These are phyloP conservation scores for Sonneratia alba DNA, from an alignment of 345 rosid species.

Conservation along the genomic window DNA sequence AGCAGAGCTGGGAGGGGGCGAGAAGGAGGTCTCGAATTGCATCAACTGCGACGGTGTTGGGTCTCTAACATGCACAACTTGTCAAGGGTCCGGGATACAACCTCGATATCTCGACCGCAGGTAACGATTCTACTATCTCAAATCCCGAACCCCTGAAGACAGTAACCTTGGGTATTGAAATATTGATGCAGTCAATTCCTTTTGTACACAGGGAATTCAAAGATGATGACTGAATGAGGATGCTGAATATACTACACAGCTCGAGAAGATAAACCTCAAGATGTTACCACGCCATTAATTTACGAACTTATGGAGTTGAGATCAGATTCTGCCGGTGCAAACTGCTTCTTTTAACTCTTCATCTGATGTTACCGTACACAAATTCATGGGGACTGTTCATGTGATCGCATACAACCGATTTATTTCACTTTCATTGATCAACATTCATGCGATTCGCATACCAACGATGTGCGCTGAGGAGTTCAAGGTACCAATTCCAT, in stretches of 20 bases:
- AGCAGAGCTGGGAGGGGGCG: constrained; percentile 67
- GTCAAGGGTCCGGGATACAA: constrained; percentile 92
- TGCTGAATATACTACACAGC: not conserved
- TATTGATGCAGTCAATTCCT: not conserved
- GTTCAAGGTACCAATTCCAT: no score
- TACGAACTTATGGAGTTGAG: not conserved
- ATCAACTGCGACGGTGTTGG: constrained; percentile 80
- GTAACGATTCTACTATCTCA: constrained; percentile 17
- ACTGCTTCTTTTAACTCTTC: not conserved
- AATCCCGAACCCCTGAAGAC: not conserved
- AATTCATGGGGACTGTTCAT: not conserved
- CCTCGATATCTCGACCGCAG: constrained; percentile 99
- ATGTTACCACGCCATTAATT: not conserved
- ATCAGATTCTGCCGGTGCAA: not conserved
- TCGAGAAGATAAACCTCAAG: not conserved
- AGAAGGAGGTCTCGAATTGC: constrained; percentile 67
- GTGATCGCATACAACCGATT: no score
- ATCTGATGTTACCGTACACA: not conserved
- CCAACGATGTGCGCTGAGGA: no score
- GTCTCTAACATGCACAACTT: constrained; percentile 87
- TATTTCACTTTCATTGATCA: no score
- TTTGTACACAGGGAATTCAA: constrained; percentile 22
- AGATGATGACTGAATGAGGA: constrained; percentile 20
- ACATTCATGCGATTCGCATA: no score
- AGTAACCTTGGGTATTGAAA: not conserved